These are phyloP conservation scores for Macrolepiota fuliginosa DNA, from an alignment of 768 basidiomycete species.

Conservation along the genomic window DNA sequence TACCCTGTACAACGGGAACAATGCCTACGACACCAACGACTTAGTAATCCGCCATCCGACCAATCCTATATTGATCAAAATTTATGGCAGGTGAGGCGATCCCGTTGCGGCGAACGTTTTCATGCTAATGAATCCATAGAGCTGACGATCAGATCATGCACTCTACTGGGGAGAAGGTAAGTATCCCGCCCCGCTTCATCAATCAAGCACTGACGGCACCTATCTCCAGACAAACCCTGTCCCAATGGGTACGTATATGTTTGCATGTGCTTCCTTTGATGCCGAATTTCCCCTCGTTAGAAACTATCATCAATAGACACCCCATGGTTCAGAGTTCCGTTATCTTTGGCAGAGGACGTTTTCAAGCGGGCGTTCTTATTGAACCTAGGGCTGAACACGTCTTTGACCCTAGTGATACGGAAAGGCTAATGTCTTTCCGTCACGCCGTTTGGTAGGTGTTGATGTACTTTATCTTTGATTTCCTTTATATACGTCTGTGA, in stretches of 20 bases:
- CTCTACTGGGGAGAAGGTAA: conserved; percentile 39
- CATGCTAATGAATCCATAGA: conserved; percentile 21
- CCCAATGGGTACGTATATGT: conserved; percentile 26
- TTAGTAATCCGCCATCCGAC: conserved; percentile 39
- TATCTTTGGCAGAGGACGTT: conserved; percentile 36
- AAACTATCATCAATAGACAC: conserved; percentile 32
- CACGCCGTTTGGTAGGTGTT: conserved; percentile 12
- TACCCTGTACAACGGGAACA: conserved; percentile 24
- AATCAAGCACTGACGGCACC: background rate
- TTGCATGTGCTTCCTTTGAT: conserved; percentile 2
- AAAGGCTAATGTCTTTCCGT: background rate
- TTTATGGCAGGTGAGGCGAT: conserved; percentile 31
- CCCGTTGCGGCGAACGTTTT: conserved; percentile 30
- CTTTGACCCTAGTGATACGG: background rate
- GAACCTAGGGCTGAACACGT: conserved; percentile 19
- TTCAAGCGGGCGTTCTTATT: conserved; percentile 36
- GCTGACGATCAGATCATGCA: conserved; percentile 44
- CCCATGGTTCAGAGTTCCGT: conserved; percentile 26
- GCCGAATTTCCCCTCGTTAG: conserved; percentile 22
- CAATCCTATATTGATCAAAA: conserved; percentile 30
- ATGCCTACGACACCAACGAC: conserved; percentile 37
- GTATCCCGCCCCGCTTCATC: background rate
- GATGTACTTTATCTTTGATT: background rate
- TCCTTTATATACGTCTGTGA: background rate
- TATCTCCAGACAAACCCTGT: conserved; percentile 32